These are phyloP conservation scores for Yamadazyma spencermartinsiae DNA, from an alignment of 1,139 yeast genomes.

Conservation along the genomic window DNA sequence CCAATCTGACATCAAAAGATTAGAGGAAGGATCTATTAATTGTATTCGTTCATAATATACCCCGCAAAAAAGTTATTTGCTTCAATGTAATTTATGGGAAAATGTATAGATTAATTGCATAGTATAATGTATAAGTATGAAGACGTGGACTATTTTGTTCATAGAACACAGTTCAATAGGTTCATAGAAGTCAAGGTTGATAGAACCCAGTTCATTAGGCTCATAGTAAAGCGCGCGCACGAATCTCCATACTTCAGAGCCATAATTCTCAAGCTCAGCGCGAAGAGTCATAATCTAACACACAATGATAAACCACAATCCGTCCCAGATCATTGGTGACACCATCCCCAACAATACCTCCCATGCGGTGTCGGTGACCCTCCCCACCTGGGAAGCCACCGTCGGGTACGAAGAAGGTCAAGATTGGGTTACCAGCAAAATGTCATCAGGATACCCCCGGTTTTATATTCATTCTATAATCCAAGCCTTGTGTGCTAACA, in stretches of 20 bases:
- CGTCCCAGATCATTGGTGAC: constrained; percentile 63
- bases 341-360: constrained; percentile 87
- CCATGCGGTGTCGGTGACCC: constrained; percentile 91
- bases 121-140: neutral
- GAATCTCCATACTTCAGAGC: no score
- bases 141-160: neutral
- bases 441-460: constrained; percentile 88
- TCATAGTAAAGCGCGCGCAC: no score
- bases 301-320: constrained; percentile 16
- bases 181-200: no score
- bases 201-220: no score
- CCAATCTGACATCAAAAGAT: constrained; percentile 48
- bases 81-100: no score
- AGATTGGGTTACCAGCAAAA: constrained; percentile 74
- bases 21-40: constrained; percentile 68
- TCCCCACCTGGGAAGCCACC: constrained; percentile 93
- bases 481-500: constrained; percentile 54
- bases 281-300: neutral
- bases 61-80: neutral
- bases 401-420: constrained; percentile 92
- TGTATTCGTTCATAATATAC: constrained; percentile 55
- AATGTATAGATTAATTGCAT: constrained; percentile 4
- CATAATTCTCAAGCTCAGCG: neutral
- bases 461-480: constrained; percentile 78
- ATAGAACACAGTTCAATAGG: no score